Evolutionary conservation across 352 stramenopile genomes (phyloP), one percentile per base, ranked within the genome.

Genomic region (Pythium aphanidermatum): DNA sequence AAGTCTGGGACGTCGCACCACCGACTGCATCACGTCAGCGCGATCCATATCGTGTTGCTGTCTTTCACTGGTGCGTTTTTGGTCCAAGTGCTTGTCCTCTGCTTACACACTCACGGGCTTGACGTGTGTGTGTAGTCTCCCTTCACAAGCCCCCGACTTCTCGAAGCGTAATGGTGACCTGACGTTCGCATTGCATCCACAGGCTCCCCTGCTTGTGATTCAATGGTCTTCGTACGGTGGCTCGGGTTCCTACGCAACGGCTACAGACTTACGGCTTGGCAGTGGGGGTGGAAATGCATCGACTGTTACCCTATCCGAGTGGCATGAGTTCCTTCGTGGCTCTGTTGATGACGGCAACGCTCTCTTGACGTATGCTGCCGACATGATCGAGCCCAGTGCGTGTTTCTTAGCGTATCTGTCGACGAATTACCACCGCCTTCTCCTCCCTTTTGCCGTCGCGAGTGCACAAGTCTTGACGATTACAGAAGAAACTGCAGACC

Each of bases 141-240:
- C 66, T 9, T 65, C 73, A 25, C 68, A 74, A 27, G 61, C 56
- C 1, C 43, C 48, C 5, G 74, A 86, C 19, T 84, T 90, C 34
- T 60, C 65, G 10, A 72, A 70, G 39, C 56, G 76, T 16, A 68
- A 49, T 33, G 74, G 74, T 24, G 51, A 68, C 19, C 37, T 90
- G 5, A 51, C 54, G n/a, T 46, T 83, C 27, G 27, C 38, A 1
- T 50, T 86, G 11, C 70, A 90, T 36, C 46, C 55, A 0, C 55
- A 74, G 27, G 20, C 65, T 9, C 61, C 72, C 7, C 20, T 86
- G 11, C 20, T 87, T 10, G 5, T 82, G 4, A 38, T 58, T 5
- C 62, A 78, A 25, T 90, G 77, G 74, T 63, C 54, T 19, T 33
- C 46, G 32, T 48, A 54, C 32, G 20, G 33, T 25, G 36, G 42